Conservation (phyloP, 2,329 filamentous ascomycete genomes). For the Lachnellula occidentalis region DNA sequence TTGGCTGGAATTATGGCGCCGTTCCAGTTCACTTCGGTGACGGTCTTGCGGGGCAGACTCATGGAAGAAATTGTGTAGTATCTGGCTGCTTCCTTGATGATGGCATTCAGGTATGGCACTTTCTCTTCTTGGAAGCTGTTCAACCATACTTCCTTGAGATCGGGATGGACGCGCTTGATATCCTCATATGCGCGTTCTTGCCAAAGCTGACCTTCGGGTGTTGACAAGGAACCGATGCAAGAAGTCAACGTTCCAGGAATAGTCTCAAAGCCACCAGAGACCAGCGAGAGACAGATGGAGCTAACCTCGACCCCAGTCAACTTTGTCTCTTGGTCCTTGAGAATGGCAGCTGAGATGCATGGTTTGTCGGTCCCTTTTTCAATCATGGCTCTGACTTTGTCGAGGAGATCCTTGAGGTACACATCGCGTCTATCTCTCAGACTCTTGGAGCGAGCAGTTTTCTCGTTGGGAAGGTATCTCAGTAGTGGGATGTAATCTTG, state of each 20-base stretch:
- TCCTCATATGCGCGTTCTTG: constrained; percentile 53
- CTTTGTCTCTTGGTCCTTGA: constrained; percentile 53
- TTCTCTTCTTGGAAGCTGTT: constrained; percentile 40
- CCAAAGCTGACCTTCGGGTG: constrained; percentile 61
- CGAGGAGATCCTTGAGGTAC: constrained; percentile 54
- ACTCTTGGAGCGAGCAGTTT: constrained; percentile 56
- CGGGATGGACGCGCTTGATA: constrained; percentile 43
- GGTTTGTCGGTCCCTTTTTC: constrained; percentile 59
- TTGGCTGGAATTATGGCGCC: constrained; percentile 45
- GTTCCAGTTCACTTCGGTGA: constrained; percentile 45
- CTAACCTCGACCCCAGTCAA: constrained; percentile 69
- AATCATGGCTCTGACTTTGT: constrained; percentile 56
- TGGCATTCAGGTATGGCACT: constrained; percentile 42
- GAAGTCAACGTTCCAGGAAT: constrained; percentile 57
- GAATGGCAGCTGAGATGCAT: constrained; percentile 66
- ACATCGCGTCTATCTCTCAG: constrained; percentile 61
- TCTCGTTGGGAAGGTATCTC: constrained; percentile 55
- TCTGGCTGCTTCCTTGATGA: constrained; percentile 47
- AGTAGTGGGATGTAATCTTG: constrained; percentile 78
- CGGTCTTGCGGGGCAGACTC: constrained; percentile 46
- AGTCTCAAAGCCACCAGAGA: constrained; percentile 78
- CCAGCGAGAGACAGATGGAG: constrained; percentile 77
- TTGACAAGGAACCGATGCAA: constrained; percentile 49
- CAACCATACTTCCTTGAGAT: constrained; percentile 42
- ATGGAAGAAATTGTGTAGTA: constrained; percentile 50